Base-by-base conservation (phyloP, 2,329 filamentous ascomycete species). In the Xylaria hypoxylon region DNA sequence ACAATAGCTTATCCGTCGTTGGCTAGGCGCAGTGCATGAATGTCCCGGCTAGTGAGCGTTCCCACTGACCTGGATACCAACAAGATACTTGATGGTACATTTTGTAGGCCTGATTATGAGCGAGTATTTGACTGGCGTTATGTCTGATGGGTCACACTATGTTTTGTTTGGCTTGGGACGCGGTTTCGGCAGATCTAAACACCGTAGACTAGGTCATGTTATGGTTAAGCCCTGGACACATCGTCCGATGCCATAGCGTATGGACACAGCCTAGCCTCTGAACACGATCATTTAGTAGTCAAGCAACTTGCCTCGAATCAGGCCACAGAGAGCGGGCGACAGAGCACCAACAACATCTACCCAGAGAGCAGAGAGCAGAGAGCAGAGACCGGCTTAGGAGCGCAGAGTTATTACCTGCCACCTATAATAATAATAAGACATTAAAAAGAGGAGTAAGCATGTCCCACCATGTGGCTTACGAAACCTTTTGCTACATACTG, bases 381-480 rank as follows among this genome's bases (percentile, higher is more conserved):
- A 52, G 38, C 3, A 44, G 48, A n/a, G 38, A 17, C 22, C n/a
- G 13, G 10, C 38, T 26, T 31, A 7, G 38, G 22, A 33, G 38
- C 22, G 8, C 38, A 57, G 38, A 45, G 17, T 22, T 31, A 44
- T 44, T 33, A 33, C 40, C n/a, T 45, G 17, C 10, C n/a, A 45
- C 17, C 28, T 44, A 31, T 31, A 31, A 8, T 31, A 33, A 33
- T 45, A 26, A 45, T 19, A 22, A 6, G 48, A 10, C 28, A 22
- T 31, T 15, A 42, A 24, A 15, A n/a, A 15, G 24, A 22, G 6
- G 24, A 26, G 22, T 44, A 28, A 26, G 35, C 24, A 31, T 56
- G 52, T 56, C 22, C 52, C 24, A 6, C 26, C 26, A 47, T 58
- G 42, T 58, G 26, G 40, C 28, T 48, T 22, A 42, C 33, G 31